phyloP scores from a whole-genome alignment of 257 asterid genomes.

The Petunia secreta region DNA sequence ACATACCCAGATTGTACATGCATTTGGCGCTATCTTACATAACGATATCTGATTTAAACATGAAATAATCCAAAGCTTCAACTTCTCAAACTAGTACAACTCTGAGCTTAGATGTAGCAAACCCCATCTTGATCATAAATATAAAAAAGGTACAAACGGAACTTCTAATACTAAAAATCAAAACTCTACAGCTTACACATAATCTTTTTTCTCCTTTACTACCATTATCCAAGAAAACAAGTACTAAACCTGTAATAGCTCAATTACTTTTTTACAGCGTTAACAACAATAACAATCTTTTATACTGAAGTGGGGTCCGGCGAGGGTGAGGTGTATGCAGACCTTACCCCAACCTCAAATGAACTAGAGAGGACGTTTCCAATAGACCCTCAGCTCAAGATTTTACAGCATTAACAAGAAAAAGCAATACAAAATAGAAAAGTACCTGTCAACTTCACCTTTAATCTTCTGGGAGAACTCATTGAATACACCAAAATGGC shows the following conservation, averaged over 20 bases:
- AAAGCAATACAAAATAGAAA: neutral
- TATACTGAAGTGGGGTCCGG: too few species aligned
- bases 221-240: neutral
- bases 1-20: neutral
- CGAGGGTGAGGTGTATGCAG: too few species aligned
- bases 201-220: neutral
- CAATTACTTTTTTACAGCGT: neutral
- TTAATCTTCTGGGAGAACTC: constrained; percentile 75
- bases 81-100: neutral
- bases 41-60: neutral
- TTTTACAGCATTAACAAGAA: neutral
- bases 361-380: too few species aligned
- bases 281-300: neutral
- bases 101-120: neutral
- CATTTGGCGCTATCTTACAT: neutral
- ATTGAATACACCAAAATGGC: constrained; percentile 70
- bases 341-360: too few species aligned
- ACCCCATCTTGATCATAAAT: neutral
- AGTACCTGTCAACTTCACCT: constrained; percentile 66
- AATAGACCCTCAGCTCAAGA: neutral
- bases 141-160: neutral
- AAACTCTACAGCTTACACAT: neutral
- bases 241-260: neutral
- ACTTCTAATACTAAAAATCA: neutral
- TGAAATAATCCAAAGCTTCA: neutral